Evolutionary conservation across 2,329 filamentous ascomycete genomes (phyloP).

Genomic region (Annulohypoxylon truncatum): DNA sequence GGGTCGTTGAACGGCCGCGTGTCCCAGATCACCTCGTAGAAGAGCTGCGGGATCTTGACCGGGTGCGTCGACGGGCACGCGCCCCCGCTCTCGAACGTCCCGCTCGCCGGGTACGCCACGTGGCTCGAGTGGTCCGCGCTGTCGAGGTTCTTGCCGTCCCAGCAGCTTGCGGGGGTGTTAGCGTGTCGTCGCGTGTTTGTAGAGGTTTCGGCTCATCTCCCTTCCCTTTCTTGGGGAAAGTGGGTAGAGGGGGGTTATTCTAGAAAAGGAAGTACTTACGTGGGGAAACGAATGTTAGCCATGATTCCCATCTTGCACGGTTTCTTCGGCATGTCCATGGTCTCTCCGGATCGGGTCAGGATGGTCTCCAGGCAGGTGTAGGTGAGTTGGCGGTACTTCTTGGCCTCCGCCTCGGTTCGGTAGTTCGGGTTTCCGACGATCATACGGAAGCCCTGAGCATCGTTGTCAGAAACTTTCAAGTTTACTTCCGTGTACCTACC

Average conservation of each 20-base stretch:
- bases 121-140: constrained; percentile 60
- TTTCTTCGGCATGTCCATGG: constrained; percentile 53
- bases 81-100: constrained; percentile 43
- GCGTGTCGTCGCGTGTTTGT: neutral
- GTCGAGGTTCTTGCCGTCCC: constrained; percentile 63
- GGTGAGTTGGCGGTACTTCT: constrained; percentile 55
- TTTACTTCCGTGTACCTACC: neutral
- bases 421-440: constrained; percentile 54
- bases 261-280: constrained; percentile 37
- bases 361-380: constrained; percentile 56
- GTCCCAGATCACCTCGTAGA: constrained; percentile 46
- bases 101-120: constrained; percentile 58
- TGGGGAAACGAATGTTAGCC: constrained; percentile 59
- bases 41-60: constrained; percentile 43
- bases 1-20: constrained; percentile 44
- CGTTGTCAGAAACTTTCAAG: neutral
- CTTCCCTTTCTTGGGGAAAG: too few relatives aligned
- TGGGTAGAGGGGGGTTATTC: neutral
- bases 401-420: constrained; percentile 49
- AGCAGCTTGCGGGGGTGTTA: constrained; percentile 52
- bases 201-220: too few relatives aligned
- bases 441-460: constrained; percentile 54
- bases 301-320: constrained; percentile 52
- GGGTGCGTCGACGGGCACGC: constrained; percentile 44
- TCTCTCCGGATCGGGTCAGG: constrained; percentile 54